Evolutionary conservation across 2,329 filamentous ascomycete genomes (phyloP).

Genomic region (Fusarium multiceps): DNA sequence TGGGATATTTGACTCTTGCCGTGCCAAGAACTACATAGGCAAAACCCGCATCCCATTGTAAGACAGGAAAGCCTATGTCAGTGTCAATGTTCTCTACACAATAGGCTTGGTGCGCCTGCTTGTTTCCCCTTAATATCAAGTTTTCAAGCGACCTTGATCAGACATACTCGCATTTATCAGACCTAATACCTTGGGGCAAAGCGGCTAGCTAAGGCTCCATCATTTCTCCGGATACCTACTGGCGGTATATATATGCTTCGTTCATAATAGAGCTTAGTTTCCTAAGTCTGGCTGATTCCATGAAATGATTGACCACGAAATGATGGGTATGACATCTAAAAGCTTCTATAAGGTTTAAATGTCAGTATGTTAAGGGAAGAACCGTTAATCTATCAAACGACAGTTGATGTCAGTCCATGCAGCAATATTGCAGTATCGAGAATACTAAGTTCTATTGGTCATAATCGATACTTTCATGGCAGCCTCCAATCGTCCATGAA

Average conservation of each 20-base stretch:
- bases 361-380: not conserved
- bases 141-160: not conserved
- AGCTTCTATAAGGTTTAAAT: not conserved
- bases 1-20: not conserved
- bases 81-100: not conserved
- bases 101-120: not conserved
- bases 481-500: not conserved
- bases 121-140: not conserved
- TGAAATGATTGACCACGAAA: not conserved
- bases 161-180: not conserved
- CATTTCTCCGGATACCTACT: not conserved
- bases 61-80: not conserved
- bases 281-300: not conserved
- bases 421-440: not conserved
- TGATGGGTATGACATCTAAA: not conserved
- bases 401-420: not conserved
- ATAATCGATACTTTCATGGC: not conserved
- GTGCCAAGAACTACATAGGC: not conserved
- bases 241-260: not conserved
- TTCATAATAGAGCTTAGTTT: not conserved
- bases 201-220: not conserved
- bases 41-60: not conserved
- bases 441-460: not conserved
- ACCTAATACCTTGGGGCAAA: not conserved
- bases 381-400: not conserved